Evolutionary conservation across 768 basidiomycete genomes (phyloP), one percentile per base, ranked within the genome.

Genomic region (Mycena chlorophos): DNA sequence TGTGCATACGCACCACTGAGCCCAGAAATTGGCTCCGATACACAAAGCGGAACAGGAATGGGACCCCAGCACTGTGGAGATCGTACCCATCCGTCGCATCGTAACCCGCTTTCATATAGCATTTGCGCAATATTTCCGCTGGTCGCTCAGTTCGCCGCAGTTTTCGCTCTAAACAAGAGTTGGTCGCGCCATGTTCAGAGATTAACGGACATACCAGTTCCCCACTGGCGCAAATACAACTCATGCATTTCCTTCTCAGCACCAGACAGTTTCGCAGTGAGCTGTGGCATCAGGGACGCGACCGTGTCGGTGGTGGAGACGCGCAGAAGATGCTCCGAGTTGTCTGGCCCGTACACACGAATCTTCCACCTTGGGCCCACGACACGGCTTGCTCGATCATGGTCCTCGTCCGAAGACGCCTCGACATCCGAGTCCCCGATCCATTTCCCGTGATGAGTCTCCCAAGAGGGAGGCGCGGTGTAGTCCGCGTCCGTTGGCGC

Each of bases 91-190:
- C 96, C 14, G 82, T 80, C n/a, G 84, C 79, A 49, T 88, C 86
- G 62, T 94, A 98, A 0, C 96, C 95, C 1, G 93, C 93, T 66
- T 96, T 91, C 62, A 88, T 83, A 55, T 97, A 75, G 34, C 91
- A 79, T 28, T 89, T 79, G 55, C 85, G 81, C 19, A 96, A 87
- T 55, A 97, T 91, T 26, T 84, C 80, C 0, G 93, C 87, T 0
- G 95, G 96, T 31, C 82, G 76, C 70, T 98, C 96, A 0, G 84
- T 84, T 10, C 82, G 81, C 4, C 84, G 83, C 49, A 99, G 74
- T 40, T 93, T 76, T 10, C 96, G 87, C 65, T 98, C 95, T 96
- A 65, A 28, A 52, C 22, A 51, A 27, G 46, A 29, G 13, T 29
- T 55, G 26, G 10, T n/a, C 52, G 17, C 27, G 38, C 25, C 14